A percentile compares a stretch with the other conserved stretches of the same genome.
Conservation (phyloP, 495 filamentous ascomycete species). For the Podospora anserina region DNA sequence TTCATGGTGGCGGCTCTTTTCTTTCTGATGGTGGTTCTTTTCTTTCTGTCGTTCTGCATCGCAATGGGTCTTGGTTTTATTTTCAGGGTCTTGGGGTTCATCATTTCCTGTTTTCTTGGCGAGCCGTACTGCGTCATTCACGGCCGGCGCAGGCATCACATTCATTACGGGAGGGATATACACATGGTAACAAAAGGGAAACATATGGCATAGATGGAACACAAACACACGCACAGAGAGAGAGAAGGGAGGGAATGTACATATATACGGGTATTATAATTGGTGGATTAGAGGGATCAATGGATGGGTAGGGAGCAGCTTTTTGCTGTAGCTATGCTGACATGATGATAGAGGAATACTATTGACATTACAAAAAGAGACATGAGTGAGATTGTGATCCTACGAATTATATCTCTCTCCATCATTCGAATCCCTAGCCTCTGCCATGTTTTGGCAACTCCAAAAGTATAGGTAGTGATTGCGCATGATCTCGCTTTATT, state of each 20-base stretch:
- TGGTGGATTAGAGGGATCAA: not conserved
- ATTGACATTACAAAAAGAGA: not conserved
- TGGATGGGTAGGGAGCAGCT: not conserved
- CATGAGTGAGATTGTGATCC: no score
- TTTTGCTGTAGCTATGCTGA: not conserved
- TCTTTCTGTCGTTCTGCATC: constrained; percentile 19
- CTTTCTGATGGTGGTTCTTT: constrained; percentile 8
- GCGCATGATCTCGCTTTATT: not conserved
- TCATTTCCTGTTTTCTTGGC: not conserved
- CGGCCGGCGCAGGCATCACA: not conserved
- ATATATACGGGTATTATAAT: not conserved
- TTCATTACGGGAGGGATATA: not conserved
- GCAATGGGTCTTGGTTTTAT: constrained; percentile 13
- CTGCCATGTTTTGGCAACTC: no score
- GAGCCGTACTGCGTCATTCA: not conserved
- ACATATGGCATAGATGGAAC: not conserved
- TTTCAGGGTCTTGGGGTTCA: constrained; percentile 1
- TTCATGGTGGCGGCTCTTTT: not conserved
- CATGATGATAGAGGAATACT: not conserved
- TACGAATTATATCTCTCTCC: no score
- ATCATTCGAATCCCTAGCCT: no score
- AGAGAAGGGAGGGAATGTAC: not conserved
- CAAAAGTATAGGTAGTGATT: no score
- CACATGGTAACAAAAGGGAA: not conserved
- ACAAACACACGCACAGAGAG: not conserved